Base-by-base conservation (phyloP, 805 yeast genomes). In the Lachancea sp. region DNA sequence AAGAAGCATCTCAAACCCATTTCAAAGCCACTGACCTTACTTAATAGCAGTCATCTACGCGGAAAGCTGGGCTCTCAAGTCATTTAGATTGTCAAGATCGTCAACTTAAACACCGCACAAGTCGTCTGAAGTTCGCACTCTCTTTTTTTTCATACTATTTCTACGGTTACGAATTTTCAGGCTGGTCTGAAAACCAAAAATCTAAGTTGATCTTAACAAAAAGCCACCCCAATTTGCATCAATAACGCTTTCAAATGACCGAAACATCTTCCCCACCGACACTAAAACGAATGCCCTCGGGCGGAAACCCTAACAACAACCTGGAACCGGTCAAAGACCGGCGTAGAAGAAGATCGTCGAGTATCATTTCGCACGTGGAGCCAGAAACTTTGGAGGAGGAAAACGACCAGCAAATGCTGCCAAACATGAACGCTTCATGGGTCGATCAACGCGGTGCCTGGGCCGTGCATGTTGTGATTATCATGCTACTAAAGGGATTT, bases 381-480 rank as follows among this genome's bases (percentile, higher is more conserved):
- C 95, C 95, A 15, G 99, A 93, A 62, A 82, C 89, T 15, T 77
- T 86, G 56, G 97, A 91, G 55, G 95, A 90, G 34, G 86, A 83
- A 63, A 87, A 83, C 57, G 99, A 91, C 63, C 98, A 91, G 67
- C 82, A 84, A 44, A 72, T 89, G 41, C 79, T 85, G 54, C 90
- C 95, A 25, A 93, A 93, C 59, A 74, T 89, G 67, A 93, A 93
- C 63, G 97, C 97, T 22, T 82, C 82, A 55, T 91, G 99, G 99
- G 96, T 93, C 27, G 86, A 90, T 62, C 84, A 80, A 57, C 89
- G 91, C 58, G 99, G 95, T 39, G 98, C 98, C 1, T 93, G 99
- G 99, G 71, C 82, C 25, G 83, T 91, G 46, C 99, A 91, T 66
- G 72, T 93, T 40, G 95, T 89, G 25, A 75, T 93, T 38, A 86